A percentile compares a stretch with the other conserved stretches of the same genome.
Evolutionary conservation across 306 rosid species (phyloP).

Genomic region (Ormosia semicastrata): DNA sequence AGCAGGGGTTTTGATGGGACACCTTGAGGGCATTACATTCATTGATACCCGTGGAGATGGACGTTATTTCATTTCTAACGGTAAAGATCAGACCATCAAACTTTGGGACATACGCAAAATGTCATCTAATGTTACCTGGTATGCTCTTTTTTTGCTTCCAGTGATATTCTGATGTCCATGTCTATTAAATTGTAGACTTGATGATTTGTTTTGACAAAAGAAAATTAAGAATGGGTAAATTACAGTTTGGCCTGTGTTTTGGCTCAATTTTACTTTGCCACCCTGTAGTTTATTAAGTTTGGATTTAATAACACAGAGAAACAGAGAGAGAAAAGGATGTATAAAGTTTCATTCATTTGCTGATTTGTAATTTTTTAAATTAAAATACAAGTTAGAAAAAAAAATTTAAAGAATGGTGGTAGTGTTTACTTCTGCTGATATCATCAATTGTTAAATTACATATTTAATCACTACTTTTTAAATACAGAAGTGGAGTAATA

Average conservation of each 20-base stretch:
- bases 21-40: conserved; percentile 85
- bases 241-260: neutral
- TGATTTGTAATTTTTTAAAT: neutral
- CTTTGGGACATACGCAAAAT: conserved; percentile 96
- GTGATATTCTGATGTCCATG: neutral
- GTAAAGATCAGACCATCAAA: conserved; percentile 94
- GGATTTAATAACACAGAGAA: neutral
- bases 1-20: conserved; percentile 84
- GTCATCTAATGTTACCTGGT: conserved; percentile 66
- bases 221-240: neutral
- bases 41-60: conserved; percentile 93
- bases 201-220: neutral
- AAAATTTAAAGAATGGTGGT: neutral
- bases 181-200: neutral
- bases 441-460: neutral
- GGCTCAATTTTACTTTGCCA: neutral
- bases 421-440: neutral
- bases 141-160: conserved; percentile 28
- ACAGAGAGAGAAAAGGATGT: neutral
- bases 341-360: neutral
- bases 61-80: conserved; percentile 87
- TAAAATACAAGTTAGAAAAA: neutral
- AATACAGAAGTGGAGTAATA: neutral
- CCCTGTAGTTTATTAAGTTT: neutral
- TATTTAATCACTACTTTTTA: neutral